Evolutionary conservation across 768 basidiomycete species (phyloP), one percentile per base, ranked within the genome.

Genomic region (Pulveroboletus sp.): DNA sequence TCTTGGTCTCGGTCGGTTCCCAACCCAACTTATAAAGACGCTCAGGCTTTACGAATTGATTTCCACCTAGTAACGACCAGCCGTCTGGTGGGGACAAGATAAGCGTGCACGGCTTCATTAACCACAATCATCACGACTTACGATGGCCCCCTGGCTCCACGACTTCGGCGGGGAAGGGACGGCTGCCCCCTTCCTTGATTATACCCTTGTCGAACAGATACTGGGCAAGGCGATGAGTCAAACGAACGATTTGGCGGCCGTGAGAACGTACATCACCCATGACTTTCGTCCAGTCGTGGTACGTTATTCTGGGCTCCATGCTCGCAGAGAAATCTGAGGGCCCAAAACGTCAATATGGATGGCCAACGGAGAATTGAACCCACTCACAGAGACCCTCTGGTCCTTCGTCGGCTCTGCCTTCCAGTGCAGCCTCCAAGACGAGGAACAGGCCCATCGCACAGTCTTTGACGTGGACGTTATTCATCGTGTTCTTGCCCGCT

Each of bases 381-480:
- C 7, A 61, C 72, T 50, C 47, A 76, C 74, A 76, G 38, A 72
- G 55, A 17, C 74, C 76, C 39, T 75, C 64, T 5, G 61, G 57
- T 2, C 73, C 75, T 45, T 75, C 71, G 24, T 72, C 71, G 2
- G 74, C 73, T 38, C 59, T 68, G 3, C 72, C 75, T 38, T 72
- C 64, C 12, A 75, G 52, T 4, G 72, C 72, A 6, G 71, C 72
- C 24, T 73, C 65, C 29, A 77, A 58, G 31, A 76, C 57, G 17
- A 64, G 56, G 22, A 70, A 29, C 7, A 76, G 37, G 19, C 69
- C 70, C 39, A 55, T 57, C 0, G 69, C 69, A 8, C 65, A 66
- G 45, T 77, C 76, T 43, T 68, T 69, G 43, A 78, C 69, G 39
- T 76, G 74, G 6, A 73, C 61, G 32, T 65, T 71, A 27, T 62